Evolutionary conservation across 176 grass and related monocot species (phyloP), one percentile per base, ranked within the genome.

Genomic region (Carex kokanica): DNA sequence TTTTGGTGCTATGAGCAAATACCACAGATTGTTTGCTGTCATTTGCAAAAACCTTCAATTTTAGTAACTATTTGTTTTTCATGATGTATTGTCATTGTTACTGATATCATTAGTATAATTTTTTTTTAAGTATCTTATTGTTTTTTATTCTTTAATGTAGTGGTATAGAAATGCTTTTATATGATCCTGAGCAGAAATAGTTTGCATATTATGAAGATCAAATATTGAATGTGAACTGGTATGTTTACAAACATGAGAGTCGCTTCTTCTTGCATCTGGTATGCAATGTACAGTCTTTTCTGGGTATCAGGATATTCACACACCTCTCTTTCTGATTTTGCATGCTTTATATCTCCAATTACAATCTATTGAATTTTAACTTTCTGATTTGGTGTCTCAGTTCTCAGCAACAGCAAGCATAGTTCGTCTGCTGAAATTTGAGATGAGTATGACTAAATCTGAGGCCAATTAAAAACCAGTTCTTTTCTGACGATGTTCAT

Each of bases 201-300:
- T 84, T 82, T 98, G 85, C 86, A 74, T 45, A 64, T 91, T 71
- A 86, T 93, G 79, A 93, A 98, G 81, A 83, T n/a, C 89, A 36
- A 98, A 98, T 68, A 91, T 90, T 90, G 36, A 93, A 45, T 78
- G 91, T 95, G 16, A 91, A 86, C 84, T 98, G 96, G 96, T 98
- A 93, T 84, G 82, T 91, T 82, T 98, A 98, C 82, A 95, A 91
- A 7, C 96, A 98, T 86, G 96, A 98, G 91, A 98, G 96, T 85
- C 85, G 96, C 82, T 98, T 83, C 91, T 98, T 91, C 93, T 95
- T 88, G 91, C 96, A 64, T 95, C 91, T 89, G 92, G 92, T 79
- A 98, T 95, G 93, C 96, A 98, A 86, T 95, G 92, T 86, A 90
- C 86, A 0, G 65, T 85, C 52, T 95, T 95, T 83, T 90, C 87